These are phyloP conservation scores for Pistacia integerrima DNA, from an alignment of 345 rosid genomes.

Conservation along the genomic window DNA sequence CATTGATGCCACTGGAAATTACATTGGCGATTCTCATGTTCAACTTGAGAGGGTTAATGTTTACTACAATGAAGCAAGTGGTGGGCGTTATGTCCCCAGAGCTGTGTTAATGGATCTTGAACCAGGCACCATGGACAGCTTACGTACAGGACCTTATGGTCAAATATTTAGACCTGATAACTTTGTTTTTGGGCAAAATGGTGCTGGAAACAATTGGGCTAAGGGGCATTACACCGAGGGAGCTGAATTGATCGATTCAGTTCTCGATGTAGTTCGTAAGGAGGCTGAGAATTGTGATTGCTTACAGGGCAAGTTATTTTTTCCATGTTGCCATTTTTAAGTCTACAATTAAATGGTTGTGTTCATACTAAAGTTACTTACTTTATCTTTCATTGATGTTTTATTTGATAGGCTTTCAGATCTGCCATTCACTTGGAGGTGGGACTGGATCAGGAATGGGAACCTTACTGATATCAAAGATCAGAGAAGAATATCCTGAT, in stretches of 20 bases:
- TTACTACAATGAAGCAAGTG: constrained; percentile 61
- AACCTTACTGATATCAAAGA: constrained; percentile 57
- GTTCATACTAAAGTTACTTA: neutral
- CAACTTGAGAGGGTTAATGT: constrained; percentile 65
- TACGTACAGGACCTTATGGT: constrained; percentile 54
- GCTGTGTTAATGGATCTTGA: constrained; percentile 62
- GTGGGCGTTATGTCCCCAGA: constrained; percentile 58
- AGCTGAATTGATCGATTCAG: constrained; percentile 61
- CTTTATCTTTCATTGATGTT: neutral
- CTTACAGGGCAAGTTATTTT: constrained; percentile 47
- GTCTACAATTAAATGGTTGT: neutral
- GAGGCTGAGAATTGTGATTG: constrained; percentile 70
- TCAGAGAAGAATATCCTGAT: constrained; percentile 64
- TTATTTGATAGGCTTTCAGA: constrained; percentile 47
- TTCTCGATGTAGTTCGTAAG: constrained; percentile 59
- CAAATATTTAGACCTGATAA: constrained; percentile 68
- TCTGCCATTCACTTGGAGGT: constrained; percentile 65
- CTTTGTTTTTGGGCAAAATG: constrained; percentile 61
- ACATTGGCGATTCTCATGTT: constrained; percentile 41
- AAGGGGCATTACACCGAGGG: constrained; percentile 71
- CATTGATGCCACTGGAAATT: constrained; percentile 47
- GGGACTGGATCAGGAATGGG: constrained; percentile 74
- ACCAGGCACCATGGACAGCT: constrained; percentile 68
- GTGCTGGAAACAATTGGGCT: constrained; percentile 71
- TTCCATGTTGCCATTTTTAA: neutral